Evolutionary conservation across 768 basidiomycete species (phyloP).

Genomic region (Rhizopogon rudus): DNA sequence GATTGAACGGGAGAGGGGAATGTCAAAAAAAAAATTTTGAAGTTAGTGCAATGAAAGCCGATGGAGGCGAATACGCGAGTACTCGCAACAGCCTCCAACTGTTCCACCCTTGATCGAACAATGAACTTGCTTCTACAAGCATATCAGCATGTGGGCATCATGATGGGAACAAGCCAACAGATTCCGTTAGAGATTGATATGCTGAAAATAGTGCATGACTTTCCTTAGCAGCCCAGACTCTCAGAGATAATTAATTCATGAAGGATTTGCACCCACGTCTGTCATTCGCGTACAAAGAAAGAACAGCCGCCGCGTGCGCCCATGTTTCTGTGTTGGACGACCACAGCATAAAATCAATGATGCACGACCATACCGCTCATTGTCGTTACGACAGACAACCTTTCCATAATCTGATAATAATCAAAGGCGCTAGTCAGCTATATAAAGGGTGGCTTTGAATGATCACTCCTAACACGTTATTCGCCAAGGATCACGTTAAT

Average conservation of each 20-base stretch:
- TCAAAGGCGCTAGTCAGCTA: not conserved
- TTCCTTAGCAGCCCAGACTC: not conserved
- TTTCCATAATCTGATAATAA: no score
- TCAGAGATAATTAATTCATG: not conserved
- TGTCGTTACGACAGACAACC: not conserved
- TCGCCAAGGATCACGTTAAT: not conserved
- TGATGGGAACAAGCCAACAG: not conserved
- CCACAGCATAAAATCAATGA: not conserved
- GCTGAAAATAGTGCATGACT: not conserved
- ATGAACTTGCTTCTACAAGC: not conserved
- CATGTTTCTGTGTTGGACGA: not conserved
- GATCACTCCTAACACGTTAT: not conserved
- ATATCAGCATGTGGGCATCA: not conserved
- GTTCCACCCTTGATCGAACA: not conserved
- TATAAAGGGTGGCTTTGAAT: not conserved
- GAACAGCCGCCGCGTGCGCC: no score
- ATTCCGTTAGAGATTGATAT: not conserved
- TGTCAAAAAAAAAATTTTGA: not conserved
- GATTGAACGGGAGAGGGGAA: not conserved
- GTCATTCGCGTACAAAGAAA: not conserved
- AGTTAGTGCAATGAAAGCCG: not conserved
- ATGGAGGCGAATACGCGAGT: not conserved
- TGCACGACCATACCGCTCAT: not conserved
- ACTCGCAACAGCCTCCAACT: not conserved
- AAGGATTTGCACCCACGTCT: conserved; percentile 1